A percentile compares a stretch with the other conserved stretches of the same genome.
phyloP scores from a whole-genome alignment of 2,329 filamentous ascomycete genomes.

The Dactylellina drechsleri region DNA sequence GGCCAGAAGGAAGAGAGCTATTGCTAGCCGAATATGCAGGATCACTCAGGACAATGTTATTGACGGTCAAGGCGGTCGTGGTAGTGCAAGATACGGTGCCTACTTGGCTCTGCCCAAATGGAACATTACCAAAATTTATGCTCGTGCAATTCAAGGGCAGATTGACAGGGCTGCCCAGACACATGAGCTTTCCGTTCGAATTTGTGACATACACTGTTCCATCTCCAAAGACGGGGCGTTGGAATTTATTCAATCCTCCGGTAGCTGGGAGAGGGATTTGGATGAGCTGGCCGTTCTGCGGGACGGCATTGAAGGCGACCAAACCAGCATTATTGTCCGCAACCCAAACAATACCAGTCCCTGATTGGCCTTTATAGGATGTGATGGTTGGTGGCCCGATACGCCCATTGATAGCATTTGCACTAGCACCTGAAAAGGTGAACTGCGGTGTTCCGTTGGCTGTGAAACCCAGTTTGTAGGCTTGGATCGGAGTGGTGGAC shows the following conservation, averaged over 20 bases:
- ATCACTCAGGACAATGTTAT: conserved; percentile 62
- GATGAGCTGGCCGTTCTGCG: conserved; percentile 61
- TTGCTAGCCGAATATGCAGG: conserved; percentile 60
- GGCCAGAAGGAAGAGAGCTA: conserved; percentile 54
- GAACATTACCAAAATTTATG: conserved; percentile 63
- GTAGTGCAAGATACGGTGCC: conserved; percentile 66
- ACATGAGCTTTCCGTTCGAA: conserved; percentile 67
- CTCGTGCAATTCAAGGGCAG: conserved; percentile 66
- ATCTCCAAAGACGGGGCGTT: conserved; percentile 69
- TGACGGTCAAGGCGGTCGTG: conserved; percentile 64
- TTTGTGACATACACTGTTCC: conserved; percentile 68
- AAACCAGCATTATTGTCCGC: conserved; percentile 69
- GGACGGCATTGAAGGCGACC: conserved; percentile 67
- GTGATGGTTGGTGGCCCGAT: conserved; percentile 70
- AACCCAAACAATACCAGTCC: conserved; percentile 69
- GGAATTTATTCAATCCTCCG: conserved; percentile 69
- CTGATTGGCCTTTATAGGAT: conserved; percentile 66
- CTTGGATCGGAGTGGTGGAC: conserved; percentile 54
- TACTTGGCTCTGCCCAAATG: conserved; percentile 65
- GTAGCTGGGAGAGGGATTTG: conserved; percentile 65
- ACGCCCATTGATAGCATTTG: conserved; percentile 57
- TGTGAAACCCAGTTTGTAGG: conserved; percentile 61
- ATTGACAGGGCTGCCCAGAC: conserved; percentile 69
- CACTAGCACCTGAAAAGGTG: conserved; percentile 16
- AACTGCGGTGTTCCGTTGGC: conserved; percentile 43